Percentiles rank a stretch among this genome's conserved stretches.
These are phyloP conservation scores for Alternaria gansuensis DNA, from an alignment of 2,329 filamentous ascomycete species.

Conservation along the genomic window DNA sequence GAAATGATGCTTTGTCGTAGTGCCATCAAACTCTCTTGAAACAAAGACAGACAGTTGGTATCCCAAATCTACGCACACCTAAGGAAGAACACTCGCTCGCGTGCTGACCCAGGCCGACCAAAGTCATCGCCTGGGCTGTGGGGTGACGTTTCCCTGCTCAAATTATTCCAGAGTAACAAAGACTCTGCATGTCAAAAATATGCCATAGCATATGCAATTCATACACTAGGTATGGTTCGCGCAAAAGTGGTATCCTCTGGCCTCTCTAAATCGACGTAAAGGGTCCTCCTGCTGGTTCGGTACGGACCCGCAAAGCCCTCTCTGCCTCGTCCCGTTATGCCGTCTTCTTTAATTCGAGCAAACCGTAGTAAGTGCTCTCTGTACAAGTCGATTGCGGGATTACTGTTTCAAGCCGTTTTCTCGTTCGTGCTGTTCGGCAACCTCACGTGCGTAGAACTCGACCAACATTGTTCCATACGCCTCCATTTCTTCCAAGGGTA, in stretches of 20 bases:
- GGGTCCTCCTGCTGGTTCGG: constrained; percentile 2
- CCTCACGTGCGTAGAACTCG: constrained; percentile 94
- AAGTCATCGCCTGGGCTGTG: constrained; percentile 13
- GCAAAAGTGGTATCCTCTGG: constrained; percentile 16
- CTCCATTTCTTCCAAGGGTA: constrained; percentile 94
- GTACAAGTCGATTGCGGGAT: constrained; percentile 8
- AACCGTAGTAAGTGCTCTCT: not conserved
- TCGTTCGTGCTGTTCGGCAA: constrained; percentile 69
- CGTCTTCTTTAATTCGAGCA: not conserved
- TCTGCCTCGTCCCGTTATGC: not conserved
- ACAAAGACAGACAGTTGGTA: constrained; percentile 24
- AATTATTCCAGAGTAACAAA: constrained; percentile 15
- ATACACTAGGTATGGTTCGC: constrained; percentile 7
- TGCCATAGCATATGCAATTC: constrained; percentile 13
- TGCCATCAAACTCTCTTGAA: constrained; percentile 20
- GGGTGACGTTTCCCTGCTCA: constrained; percentile 6
- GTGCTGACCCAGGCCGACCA: constrained; percentile 15
- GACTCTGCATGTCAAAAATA: constrained; percentile 12
- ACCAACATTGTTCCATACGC: constrained; percentile 98
- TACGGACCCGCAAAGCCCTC: not conserved
- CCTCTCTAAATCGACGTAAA: constrained; percentile 1
- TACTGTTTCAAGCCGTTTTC: constrained; percentile 31
- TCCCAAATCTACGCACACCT: constrained; percentile 31
- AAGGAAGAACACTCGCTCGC: constrained; percentile 20
- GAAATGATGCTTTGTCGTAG: constrained; percentile 15